phyloP scores from a whole-genome alignment of 192 early-diverging fungal genomes.

The Allomyces macrogynus region DNA sequence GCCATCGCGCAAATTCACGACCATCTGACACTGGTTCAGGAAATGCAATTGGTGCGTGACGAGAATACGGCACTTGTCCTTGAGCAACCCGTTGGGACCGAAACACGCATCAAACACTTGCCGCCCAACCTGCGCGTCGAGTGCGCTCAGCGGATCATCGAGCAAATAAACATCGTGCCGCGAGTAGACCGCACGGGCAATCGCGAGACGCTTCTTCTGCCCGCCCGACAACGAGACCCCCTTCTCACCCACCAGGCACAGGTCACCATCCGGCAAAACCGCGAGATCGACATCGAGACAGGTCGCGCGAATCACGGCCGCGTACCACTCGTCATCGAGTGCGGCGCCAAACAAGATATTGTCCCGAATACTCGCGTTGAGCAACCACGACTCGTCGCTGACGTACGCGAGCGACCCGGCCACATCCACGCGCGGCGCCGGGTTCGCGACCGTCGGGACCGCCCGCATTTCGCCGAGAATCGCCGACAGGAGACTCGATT shows the following conservation, averaged over 20 bases:
- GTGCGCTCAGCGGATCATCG: conserved; percentile 17
- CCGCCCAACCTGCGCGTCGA: conserved; percentile 17
- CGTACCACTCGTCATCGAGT: conserved; percentile 58
- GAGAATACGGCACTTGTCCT: conserved; percentile 17
- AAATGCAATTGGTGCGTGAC: conserved; percentile 19
- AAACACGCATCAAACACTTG: conserved; percentile 15
- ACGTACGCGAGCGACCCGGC: conserved; percentile 43
- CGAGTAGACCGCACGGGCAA: conserved; percentile 70
- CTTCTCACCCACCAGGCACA: conserved; percentile 5
- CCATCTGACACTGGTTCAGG: conserved; percentile 8
- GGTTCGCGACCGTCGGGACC: conserved; percentile 33
- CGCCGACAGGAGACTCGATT: conserved; percentile 53
- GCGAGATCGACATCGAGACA: conserved; percentile 2
- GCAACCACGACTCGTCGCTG: conserved; percentile 67
- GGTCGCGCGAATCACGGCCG: conserved; percentile 9
- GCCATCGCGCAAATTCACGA: conserved; percentile 12
- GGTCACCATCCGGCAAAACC: conserved; percentile 5
- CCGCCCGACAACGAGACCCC: conserved; percentile 3
- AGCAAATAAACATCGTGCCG: conserved; percentile 69
- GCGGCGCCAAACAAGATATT: conserved; percentile 78
- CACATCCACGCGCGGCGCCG: conserved; percentile 8
- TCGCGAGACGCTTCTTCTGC: conserved; percentile 26
- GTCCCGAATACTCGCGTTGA: conserved; percentile 82
- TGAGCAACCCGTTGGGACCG: conserved; percentile 28
- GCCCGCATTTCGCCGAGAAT: conserved; percentile 77